A percentile compares a stretch with the other conserved stretches of the same genome.
Conservation (phyloP, 495 filamentous ascomycete genomes). For the Parathielavia hyrcaniae region DNA sequence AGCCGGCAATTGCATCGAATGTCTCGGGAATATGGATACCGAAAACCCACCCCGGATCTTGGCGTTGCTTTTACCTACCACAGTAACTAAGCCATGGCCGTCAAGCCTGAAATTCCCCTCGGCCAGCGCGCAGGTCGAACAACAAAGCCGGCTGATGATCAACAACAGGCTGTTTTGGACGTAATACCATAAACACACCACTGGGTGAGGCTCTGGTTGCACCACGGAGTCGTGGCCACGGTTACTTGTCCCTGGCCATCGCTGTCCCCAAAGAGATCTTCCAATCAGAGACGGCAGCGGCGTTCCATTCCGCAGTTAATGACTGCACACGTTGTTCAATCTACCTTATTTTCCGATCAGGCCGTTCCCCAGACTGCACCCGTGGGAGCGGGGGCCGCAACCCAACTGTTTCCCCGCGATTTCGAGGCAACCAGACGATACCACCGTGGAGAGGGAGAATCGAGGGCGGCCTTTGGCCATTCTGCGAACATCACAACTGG, state of each 20-base stretch:
- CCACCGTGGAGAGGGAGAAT: background rate
- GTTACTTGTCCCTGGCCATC: background rate
- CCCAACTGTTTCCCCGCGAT: slow-evolving; percentile 9
- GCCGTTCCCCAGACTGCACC: slow-evolving; percentile 8
- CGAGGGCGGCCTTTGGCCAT: background rate
- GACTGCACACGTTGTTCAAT: slow-evolving; percentile 29
- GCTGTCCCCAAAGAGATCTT: slow-evolving; percentile 7
- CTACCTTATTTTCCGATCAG: slow-evolving; percentile 30
- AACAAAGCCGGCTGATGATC: slow-evolving; percentile 10
- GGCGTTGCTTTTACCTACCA: too few relatives aligned
- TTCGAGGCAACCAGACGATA: slow-evolving; percentile 5
- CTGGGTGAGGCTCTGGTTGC: background rate
- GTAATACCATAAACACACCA: slow-evolving; percentile 4
- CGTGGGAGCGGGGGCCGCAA: slow-evolving; percentile 6
- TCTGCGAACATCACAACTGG: background rate
- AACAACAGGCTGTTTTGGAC: slow-evolving; percentile 13
- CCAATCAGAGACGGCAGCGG: slow-evolving; percentile 21
- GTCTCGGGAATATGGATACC: background rate
- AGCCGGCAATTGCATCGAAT: slow-evolving; percentile 10
- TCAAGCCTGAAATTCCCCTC: background rate
- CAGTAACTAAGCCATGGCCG: background rate
- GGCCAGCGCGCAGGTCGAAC: too few relatives aligned
- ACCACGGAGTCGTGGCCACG: background rate
- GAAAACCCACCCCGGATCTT: background rate
- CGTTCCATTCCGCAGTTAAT: slow-evolving; percentile 31